Percentiles rank a stretch among this genome's conserved stretches.
phyloP scores from a whole-genome alignment of 2,329 filamentous ascomycete genomes.

The Colletotrichum godetiae region DNA sequence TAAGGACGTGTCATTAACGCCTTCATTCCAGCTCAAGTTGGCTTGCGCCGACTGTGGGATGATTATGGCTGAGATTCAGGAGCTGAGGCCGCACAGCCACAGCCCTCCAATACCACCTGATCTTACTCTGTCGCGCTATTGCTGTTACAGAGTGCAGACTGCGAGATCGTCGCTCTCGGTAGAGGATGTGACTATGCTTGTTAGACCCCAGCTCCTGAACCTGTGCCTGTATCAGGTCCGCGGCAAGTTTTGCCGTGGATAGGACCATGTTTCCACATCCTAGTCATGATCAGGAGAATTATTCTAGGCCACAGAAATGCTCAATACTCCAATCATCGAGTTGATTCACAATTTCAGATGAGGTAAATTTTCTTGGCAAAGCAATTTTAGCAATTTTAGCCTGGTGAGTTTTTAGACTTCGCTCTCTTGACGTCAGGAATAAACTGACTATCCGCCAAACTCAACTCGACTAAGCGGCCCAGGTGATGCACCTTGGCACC shows the following conservation, averaged over 20 bases:
- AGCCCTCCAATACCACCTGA: background rate
- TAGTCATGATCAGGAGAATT: background rate
- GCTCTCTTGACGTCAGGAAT: background rate
- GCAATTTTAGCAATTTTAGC: background rate
- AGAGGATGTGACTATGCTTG: background rate
- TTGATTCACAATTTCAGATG: background rate
- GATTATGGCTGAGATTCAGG: background rate
- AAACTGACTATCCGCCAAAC: background rate
- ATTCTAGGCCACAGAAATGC: background rate
- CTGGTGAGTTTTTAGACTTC: background rate
- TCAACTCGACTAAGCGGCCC: background rate
- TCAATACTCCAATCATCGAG: background rate
- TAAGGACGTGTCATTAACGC: background rate
- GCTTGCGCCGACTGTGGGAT: background rate
- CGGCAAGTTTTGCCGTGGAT: constrained; percentile 25
- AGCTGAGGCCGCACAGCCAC: background rate
- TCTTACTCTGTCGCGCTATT: background rate
- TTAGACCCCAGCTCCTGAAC: background rate
- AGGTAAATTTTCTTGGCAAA: background rate
- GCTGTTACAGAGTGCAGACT: background rate
- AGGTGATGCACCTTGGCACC: background rate
- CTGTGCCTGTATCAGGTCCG: constrained; percentile 16
- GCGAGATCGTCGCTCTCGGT: background rate
- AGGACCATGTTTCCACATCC: background rate
- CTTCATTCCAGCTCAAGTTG: constrained; percentile 1